Conservation (phyloP, 23 red algal species). For the Gracilaria caudata region DNA sequence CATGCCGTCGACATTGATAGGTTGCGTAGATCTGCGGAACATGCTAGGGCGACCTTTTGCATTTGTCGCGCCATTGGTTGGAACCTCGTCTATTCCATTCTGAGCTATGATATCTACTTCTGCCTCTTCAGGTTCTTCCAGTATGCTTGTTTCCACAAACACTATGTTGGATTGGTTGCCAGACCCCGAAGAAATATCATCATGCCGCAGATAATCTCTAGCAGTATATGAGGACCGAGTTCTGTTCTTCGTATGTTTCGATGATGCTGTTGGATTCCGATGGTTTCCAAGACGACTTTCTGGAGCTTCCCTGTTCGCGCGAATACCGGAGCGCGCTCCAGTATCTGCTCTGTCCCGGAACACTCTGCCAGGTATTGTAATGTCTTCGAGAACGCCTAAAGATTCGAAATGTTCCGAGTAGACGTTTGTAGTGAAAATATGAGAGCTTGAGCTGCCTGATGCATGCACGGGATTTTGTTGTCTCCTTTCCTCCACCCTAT, state of each 20-base stretch:
- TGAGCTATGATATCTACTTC: conserved; percentile 25
- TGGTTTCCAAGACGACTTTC: not conserved
- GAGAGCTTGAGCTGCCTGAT: conserved; percentile 39
- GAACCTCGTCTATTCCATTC: not conserved
- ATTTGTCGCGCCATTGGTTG: not conserved
- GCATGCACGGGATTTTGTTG: not conserved
- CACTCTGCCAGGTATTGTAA: not conserved
- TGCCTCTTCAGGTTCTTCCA: not conserved
- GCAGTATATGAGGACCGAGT: conserved; percentile 25
- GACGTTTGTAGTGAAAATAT: conserved; percentile 65
- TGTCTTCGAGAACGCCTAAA: conserved; percentile 19
- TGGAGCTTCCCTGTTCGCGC: not conserved
- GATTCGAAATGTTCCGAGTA: conserved; percentile 54
- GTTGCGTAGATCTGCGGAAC: conserved; percentile 1
- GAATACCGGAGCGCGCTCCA: no score
- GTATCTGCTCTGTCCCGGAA: not conserved
- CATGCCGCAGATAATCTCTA: conserved; percentile 12
- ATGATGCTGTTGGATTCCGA: not conserved
- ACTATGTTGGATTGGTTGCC: not conserved
- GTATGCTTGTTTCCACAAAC: not conserved
- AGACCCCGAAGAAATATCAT: not conserved
- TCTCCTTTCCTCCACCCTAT: conserved; percentile 24
- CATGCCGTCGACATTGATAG: conserved; percentile 44
- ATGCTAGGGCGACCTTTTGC: not conserved
- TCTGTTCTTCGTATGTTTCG: not conserved